Evolutionary conservation across 2,329 filamentous ascomycete genomes (phyloP).

Genomic region (Pseudogymnoascus pannorum): DNA sequence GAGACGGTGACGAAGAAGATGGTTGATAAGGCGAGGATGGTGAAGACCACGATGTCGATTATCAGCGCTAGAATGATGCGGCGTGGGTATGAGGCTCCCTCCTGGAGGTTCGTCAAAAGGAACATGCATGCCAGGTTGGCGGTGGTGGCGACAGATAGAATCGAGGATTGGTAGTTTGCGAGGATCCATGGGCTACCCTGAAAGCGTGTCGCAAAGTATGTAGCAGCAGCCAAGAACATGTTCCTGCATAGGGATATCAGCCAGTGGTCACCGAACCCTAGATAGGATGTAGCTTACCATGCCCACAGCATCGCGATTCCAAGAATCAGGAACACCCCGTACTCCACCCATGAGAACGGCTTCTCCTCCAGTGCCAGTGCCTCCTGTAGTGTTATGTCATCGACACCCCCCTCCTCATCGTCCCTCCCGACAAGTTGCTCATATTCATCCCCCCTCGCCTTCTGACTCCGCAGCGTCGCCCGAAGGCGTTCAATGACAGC

Average conservation of each 20-base stretch:
- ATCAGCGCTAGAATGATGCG: constrained; percentile 72
- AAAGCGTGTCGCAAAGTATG: constrained; percentile 87
- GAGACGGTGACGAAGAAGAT: constrained; percentile 55
- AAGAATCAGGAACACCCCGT: constrained; percentile 74
- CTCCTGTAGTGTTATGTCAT: constrained; percentile 22
- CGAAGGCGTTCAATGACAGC: constrained; percentile 34
- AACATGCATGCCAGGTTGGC: constrained; percentile 73
- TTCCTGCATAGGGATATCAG: constrained; percentile 53
- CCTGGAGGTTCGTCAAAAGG: constrained; percentile 72
- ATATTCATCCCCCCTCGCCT: constrained; percentile 29
- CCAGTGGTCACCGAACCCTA: constrained; percentile 1
- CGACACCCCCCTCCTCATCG: constrained; percentile 21
- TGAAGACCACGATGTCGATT: constrained; percentile 72
- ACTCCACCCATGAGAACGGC: constrained; percentile 79
- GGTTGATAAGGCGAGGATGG: constrained; percentile 74
- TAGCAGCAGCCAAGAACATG: constrained; percentile 93
- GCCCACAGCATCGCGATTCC: constrained; percentile 96
- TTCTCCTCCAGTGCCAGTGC: constrained; percentile 24
- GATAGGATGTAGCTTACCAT: constrained; percentile 54
- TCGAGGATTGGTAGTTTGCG: constrained; percentile 80
- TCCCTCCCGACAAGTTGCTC: constrained; percentile 27
- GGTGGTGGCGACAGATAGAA: constrained; percentile 77
- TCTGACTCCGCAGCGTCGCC: constrained; percentile 28
- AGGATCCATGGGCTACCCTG: constrained; percentile 61
- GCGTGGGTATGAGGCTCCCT: constrained; percentile 76